Percentiles rank a stretch among this genome's conserved stretches.
Evolutionary conservation across 2,329 filamentous ascomycete species (phyloP).

Genomic region (Colletotrichum chrysophilum): DNA sequence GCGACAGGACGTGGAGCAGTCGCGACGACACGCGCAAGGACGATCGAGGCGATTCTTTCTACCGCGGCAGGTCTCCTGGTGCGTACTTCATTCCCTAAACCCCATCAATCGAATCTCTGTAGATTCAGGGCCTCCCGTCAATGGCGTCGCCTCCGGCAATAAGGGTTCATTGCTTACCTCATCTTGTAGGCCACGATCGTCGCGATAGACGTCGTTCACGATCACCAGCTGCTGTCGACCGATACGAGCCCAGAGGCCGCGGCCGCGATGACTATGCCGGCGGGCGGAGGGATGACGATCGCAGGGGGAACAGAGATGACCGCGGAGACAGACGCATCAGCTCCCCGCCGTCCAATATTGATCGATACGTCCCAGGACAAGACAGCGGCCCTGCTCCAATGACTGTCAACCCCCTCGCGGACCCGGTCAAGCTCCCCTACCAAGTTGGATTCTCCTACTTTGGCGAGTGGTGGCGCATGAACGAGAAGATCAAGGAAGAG

Average conservation of each 20-base stretch:
- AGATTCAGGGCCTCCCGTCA: neutral
- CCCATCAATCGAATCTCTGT: neutral
- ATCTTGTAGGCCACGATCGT: conserved; percentile 58
- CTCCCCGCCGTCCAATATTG: conserved; percentile 74
- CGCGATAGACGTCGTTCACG: conserved; percentile 69
- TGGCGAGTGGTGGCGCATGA: conserved; percentile 84
- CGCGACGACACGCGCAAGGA: conserved; percentile 61
- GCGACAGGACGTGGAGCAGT: conserved; percentile 54
- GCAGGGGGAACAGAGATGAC: conserved; percentile 41
- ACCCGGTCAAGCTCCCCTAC: conserved; percentile 75
- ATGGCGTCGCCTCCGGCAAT: neutral
- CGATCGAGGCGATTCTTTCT: conserved; percentile 64
- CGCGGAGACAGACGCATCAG: conserved; percentile 56
- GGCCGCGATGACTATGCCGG: conserved; percentile 70
- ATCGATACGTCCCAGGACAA: conserved; percentile 83
- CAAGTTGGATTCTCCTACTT: conserved; percentile 88
- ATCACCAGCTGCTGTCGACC: conserved; percentile 73
- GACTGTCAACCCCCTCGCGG: conserved; percentile 69
- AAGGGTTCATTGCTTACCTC: conserved; percentile 4
- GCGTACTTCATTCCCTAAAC: conserved; percentile 39
- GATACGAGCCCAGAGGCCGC: conserved; percentile 75
- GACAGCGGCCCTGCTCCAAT: conserved; percentile 52
- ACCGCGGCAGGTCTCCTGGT: conserved; percentile 75
- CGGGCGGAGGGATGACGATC: conserved; percentile 62
- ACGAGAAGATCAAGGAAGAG: conserved; percentile 83